Evolutionary conservation across 2,329 filamentous ascomycete genomes (phyloP), one percentile per base, ranked within the genome.

Genomic region (Akanthomyces uredinophilus): DNA sequence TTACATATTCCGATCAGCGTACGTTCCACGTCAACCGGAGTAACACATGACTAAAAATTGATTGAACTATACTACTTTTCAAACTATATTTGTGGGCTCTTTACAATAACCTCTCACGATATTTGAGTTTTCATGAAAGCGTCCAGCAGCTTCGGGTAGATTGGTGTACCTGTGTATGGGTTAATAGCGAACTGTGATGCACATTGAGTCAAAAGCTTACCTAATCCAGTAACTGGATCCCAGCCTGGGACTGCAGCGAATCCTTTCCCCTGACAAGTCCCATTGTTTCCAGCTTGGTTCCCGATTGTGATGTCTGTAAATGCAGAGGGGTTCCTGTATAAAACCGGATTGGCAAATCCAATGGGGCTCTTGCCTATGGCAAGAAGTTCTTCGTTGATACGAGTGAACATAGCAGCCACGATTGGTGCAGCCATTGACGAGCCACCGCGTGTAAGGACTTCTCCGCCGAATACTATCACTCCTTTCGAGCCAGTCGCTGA

Each of bases 401-500:
- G 63, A 5, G 60, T 66, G 32, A 68, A 60, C 32, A 68, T 61
- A 18, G 63, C 58, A 13, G 65, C 64, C 13, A 65, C 46, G 13
- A 68, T 57, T 8, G 67, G 67, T 11, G 65, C 59, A n/a, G 66
- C 37, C 35, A 63, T 53, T 11, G 58, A 64, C 20, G 67, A 65
- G 1, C 66, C 66, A 35, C 29, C 62, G 24, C 18, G 60, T 8
- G 46, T 62, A 0, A 7, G 24, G n/a, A 47, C 22, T 16, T 80
- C 22, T 10, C 68, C 68, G 20, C 39, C 22, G n/a, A 59, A 44
- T 73, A 81, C 1, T 61, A 79, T 79, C 10, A 70, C 68, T 24
- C 78, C 77, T 55, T 82, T 73, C 39, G 81, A 70, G 2, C 83
- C 76, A 53, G 85, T 74, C 5, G 73, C 73, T 6, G 70, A 67